Evolutionary conservation across 1,139 yeast species (phyloP), one percentile per base, ranked within the genome.

Genomic region (Pneumocystis wakefieldiae): DNA sequence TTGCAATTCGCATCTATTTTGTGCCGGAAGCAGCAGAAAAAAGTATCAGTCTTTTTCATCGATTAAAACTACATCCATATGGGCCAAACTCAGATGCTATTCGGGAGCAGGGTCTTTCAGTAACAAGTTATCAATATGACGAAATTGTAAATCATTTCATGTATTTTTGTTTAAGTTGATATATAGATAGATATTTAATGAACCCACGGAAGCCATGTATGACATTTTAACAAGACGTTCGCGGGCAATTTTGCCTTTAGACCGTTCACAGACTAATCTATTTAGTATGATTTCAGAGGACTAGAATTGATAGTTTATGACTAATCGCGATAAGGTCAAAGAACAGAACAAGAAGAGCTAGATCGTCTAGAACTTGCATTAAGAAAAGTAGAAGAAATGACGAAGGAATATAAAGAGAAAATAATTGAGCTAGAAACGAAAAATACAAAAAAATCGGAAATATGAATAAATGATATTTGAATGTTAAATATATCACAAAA

Each of bases 171-270:
- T 19, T 24, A 15, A 17, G 15, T 29, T 55, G 2, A 17, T 19
- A 2, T 12, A 32, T 57, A 19, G 35, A 37, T n/a, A 65, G 67
- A 67, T 66, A 12, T 92, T 94, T 71, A 90, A 87, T 72, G 99
- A 92, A 72, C 99, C 99, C 1, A 90, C 97, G 1, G 97, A 92
- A 70, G 80, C 81, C 37, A 83, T 90, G 74, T 91, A 92, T 74
- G 88, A 86, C 68, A 76, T 84, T 7, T 78, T 92, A 69, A 88
- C 96, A 10, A 75, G 80, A 59, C 80, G 81, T 29, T 17, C 42
- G 2, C 41, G 29, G 5, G 59, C 42, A 10, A 4, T 37, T 37
- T 17, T 57, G 4, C 59, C 59, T 17, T 37, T 37, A 29, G 59
- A 57, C 7, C 41, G 59, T 3, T 24, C 59, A 12, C 59, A n/a